Conservation (phyloP, 2,329 filamentous ascomycete species). For the Penicillium sp. region DNA sequence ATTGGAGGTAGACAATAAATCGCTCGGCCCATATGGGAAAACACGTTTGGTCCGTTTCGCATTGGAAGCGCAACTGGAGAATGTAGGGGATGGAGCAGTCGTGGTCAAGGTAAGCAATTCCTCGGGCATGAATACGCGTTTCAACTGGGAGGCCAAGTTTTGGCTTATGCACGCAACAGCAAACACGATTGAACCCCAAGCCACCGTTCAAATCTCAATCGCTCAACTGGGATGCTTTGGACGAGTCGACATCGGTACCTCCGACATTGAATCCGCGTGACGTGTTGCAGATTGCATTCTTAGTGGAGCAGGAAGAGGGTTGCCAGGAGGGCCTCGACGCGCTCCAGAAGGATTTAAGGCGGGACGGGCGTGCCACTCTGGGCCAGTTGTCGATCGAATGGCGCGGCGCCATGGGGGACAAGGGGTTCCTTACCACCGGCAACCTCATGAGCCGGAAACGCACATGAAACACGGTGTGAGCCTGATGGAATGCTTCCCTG, state of each 20-base stretch:
- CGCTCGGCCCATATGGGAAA: slow-evolving; percentile 46
- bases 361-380: slow-evolving; percentile 61
- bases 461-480: slow-evolving; percentile 24
- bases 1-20: slow-evolving; percentile 46
- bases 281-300: slow-evolving; percentile 64
- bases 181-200: slow-evolving; percentile 51
- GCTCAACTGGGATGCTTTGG: slow-evolving; percentile 55
- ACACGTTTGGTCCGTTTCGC: slow-evolving; percentile 59
- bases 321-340: slow-evolving; percentile 53
- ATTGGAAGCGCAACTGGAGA: slow-evolving; percentile 93
- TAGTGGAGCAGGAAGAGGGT: slow-evolving; percentile 56
- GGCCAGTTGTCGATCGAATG: slow-evolving; percentile 85
- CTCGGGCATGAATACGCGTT: not conserved
- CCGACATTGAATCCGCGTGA: slow-evolving; percentile 61
- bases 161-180: slow-evolving; percentile 29
- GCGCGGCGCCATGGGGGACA: slow-evolving; percentile 86
- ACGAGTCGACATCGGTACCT: slow-evolving; percentile 31
- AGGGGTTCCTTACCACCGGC: slow-evolving; percentile 82
- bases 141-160: not conserved
- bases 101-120: slow-evolving; percentile 63
- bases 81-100: slow-evolving; percentile 81
- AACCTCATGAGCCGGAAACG: slow-evolving; percentile 60
- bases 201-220: slow-evolving; percentile 55
- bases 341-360: slow-evolving; percentile 48
- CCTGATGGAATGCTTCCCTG: slow-evolving; percentile 2